Conservation (phyloP, 352 stramenopile genomes). For the Globisporangium parvum region DNA sequence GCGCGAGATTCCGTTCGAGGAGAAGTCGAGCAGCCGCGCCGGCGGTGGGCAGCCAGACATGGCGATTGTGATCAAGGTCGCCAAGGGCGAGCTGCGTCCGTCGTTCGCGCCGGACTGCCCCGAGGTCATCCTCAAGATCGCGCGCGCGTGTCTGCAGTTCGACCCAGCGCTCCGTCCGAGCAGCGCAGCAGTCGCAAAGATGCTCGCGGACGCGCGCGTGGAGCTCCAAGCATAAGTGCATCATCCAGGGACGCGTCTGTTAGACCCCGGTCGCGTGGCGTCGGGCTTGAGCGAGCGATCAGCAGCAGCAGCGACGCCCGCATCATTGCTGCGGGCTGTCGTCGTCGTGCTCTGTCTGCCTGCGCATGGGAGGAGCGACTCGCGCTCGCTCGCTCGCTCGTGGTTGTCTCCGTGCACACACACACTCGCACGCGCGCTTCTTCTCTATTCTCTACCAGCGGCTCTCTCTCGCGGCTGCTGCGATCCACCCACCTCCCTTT, state of each 20-base stretch:
- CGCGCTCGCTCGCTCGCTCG: too few relatives aligned
- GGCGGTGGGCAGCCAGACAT: constrained; percentile 59
- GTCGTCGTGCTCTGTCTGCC: too few relatives aligned
- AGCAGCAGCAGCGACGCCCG: too few relatives aligned
- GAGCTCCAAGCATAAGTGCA: constrained; percentile 33
- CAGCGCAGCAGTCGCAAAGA: constrained; percentile 60
- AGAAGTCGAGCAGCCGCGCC: constrained; percentile 68
- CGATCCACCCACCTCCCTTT: constrained; percentile 7
- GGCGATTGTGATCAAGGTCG: constrained; percentile 77
- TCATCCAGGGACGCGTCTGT: background rate
- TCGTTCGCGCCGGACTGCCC: constrained; percentile 47
- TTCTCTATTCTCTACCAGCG: too few relatives aligned
- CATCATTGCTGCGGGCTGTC: too few relatives aligned
- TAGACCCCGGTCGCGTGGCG: too few relatives aligned
- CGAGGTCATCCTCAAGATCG: constrained; percentile 57
- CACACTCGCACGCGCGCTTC: too few relatives aligned
- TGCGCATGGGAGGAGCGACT: too few relatives aligned
- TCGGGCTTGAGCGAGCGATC: too few relatives aligned
- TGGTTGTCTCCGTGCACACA: too few relatives aligned
- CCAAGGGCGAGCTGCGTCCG: constrained; percentile 74
- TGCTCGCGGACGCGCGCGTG: constrained; percentile 68
- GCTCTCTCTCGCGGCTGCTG: background rate
- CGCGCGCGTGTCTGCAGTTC: constrained; percentile 81
- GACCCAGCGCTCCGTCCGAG: constrained; percentile 75
- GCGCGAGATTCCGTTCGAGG: constrained; percentile 83